Evolutionary conservation across 2,329 filamentous ascomycete species (phyloP).

Genomic region (Chaetomium olivaceum): DNA sequence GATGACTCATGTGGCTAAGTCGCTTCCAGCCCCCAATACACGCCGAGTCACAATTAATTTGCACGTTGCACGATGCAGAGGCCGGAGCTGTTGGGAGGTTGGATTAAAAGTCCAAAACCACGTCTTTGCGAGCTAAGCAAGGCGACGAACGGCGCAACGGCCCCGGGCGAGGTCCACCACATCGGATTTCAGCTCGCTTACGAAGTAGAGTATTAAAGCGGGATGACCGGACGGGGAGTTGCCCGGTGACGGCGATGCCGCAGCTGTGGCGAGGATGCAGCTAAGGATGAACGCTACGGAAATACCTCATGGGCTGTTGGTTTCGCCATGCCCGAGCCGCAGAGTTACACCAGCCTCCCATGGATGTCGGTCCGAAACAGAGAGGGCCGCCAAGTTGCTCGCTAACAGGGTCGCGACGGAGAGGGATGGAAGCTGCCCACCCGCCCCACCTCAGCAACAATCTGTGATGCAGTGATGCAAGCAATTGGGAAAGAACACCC

Average conservation of each 20-base stretch:
- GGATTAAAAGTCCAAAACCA: neutral
- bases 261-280: slow-evolving; percentile 18
- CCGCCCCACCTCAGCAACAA: slow-evolving; percentile 25
- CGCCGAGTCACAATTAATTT: neutral
- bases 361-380: neutral
- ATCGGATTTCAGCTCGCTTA: slow-evolving; percentile 14
- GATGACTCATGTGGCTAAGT: neutral
- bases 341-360: neutral
- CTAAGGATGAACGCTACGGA: slow-evolving; percentile 11
- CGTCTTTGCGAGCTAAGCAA: neutral
- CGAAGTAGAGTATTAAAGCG: slow-evolving; percentile 3
- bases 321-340: neutral
- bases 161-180: too few species aligned
- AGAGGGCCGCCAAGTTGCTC: slow-evolving; percentile 24
- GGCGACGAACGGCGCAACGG: neutral
- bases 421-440: slow-evolving; percentile 19
- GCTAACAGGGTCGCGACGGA: slow-evolving; percentile 24
- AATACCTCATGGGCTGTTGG: slow-evolving; percentile 3
- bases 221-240: slow-evolving; percentile 12
- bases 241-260: slow-evolving; percentile 25
- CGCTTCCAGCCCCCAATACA: neutral
- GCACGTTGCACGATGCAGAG: neutral
- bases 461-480: slow-evolving; percentile 35
- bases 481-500: slow-evolving; percentile 31
- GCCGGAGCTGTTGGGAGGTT: neutral